Conservation (phyloP, 768 basidiomycete genomes). For the Tylopilus rubrobrunneus region DNA sequence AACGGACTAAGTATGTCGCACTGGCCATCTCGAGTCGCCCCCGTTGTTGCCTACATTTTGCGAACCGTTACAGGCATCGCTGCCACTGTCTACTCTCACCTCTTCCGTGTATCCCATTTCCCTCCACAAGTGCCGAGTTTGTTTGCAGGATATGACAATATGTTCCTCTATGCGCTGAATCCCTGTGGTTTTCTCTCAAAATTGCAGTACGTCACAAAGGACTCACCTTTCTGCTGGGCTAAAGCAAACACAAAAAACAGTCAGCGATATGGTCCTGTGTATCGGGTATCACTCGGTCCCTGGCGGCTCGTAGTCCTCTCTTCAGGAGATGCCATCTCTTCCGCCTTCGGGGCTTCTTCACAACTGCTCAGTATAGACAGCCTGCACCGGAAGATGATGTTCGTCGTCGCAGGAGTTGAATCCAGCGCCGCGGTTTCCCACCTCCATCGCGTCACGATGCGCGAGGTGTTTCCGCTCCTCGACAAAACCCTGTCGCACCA, state of each 20-base stretch:
- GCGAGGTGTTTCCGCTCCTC: constrained; percentile 16
- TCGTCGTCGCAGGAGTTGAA: constrained; percentile 7
- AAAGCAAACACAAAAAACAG: constrained; percentile 3
- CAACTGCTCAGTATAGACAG: constrained; percentile 6
- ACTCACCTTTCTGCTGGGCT: background rate
- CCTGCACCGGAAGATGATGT: constrained; percentile 4
- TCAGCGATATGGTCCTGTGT: constrained; percentile 10
- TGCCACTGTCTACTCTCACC: too few relatives aligned
- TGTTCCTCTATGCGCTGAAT: constrained; percentile 7
- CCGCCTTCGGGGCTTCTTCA: background rate
- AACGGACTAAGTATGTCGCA: too few relatives aligned
- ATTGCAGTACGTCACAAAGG: constrained; percentile 15
- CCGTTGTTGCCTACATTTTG: too few relatives aligned
- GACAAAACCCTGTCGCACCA: constrained; percentile 15
- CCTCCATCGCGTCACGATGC: constrained; percentile 14
- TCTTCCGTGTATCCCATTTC: too few relatives aligned
- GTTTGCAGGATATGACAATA: background rate
- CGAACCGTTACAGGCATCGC: too few relatives aligned
- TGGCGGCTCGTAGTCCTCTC: constrained; percentile 13
- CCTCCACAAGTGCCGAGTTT: too few relatives aligned
- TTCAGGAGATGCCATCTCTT: constrained; percentile 8
- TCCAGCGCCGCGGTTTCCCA: background rate
- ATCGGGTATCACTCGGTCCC: constrained; percentile 14
- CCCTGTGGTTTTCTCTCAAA: constrained; percentile 9
- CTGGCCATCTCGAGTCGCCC: too few relatives aligned